Evolutionary conservation across 139 green algal species (phyloP).

Genomic region (Mesotaenium endlicherianum): DNA sequence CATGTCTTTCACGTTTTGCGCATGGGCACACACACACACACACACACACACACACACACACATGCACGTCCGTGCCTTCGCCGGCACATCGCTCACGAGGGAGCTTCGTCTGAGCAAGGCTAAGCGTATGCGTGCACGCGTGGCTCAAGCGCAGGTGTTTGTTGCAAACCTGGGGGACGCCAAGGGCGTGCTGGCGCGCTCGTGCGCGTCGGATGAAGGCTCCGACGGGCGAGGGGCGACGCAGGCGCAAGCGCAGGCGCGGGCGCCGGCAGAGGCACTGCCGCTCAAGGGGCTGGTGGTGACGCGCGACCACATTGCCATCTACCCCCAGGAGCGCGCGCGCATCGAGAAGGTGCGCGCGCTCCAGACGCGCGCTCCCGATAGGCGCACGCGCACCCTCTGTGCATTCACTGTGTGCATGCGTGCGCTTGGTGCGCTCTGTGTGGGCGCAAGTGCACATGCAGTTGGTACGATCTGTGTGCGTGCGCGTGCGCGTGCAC

Average conservation of each 20-base stretch:
- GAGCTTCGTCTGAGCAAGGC: neutral
- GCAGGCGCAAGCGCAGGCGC: neutral
- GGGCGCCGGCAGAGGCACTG: neutral
- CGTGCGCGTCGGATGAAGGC: neutral
- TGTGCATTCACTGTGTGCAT: no score
- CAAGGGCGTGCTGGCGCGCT: slow-evolving; percentile 59
- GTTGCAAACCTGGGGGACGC: slow-evolving; percentile 73
- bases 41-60: no score
- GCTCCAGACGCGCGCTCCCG: no score
- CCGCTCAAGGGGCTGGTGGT: slow-evolving; percentile 53
- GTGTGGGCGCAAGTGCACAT: no score
- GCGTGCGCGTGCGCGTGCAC: no score
- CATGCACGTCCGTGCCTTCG: no score
- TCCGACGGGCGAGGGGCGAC: neutral
- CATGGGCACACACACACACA: no score
- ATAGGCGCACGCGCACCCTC: no score
- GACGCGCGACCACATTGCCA: slow-evolving; percentile 67
- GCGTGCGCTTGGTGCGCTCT: no score
- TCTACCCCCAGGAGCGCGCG: slow-evolving; percentile 60
- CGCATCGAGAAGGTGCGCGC: slow-evolving; percentile 63
- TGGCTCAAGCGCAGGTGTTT: slow-evolving; percentile 33
- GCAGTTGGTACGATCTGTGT: no score
- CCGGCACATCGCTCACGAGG: no score
- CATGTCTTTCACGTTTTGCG: no score
- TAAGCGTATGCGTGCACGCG: neutral